phyloP scores from a whole-genome alignment of 2,329 filamentous ascomycete species.

The Botrytis elliptica region DNA sequence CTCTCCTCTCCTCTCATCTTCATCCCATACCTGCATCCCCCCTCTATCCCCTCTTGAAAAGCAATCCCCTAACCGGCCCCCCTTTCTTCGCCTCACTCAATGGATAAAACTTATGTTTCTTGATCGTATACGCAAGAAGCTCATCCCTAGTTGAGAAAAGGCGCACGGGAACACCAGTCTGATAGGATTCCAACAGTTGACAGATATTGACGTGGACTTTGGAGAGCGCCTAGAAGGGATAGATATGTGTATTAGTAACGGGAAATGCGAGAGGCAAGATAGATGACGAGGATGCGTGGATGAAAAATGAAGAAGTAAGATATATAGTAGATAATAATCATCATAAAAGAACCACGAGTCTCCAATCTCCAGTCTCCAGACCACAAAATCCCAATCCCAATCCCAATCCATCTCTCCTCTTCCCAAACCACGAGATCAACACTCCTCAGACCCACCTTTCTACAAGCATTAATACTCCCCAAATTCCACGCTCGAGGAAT shows the following conservation, averaged over 20 bases:
- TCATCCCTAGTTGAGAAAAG: too few relatives aligned
- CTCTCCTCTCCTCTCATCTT: not conserved
- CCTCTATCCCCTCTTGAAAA: not conserved
- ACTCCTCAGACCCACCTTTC: not conserved
- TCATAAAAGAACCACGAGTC: not conserved
- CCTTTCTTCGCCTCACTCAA: not conserved
- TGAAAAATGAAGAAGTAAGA: not conserved
- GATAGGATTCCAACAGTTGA: not conserved
- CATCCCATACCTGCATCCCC: not conserved
- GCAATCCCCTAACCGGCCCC: not conserved
- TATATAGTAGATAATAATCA: not conserved
- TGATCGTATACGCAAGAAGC: not conserved
- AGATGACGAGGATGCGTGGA: not conserved
- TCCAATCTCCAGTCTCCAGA: not conserved
- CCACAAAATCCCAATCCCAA: not conserved
- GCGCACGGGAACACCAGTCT: not conserved
- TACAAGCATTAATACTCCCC: not conserved
- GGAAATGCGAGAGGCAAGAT: not conserved
- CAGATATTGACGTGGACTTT: slow-evolving; percentile 9
- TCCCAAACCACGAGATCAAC: not conserved
- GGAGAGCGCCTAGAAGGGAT: not conserved
- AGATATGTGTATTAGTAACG: not conserved
- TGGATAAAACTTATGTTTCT: not conserved
- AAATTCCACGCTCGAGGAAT: not conserved
- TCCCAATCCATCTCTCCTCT: not conserved